Percentiles rank a stretch among this genome's conserved stretches.
Conservation (phyloP, 306 rosid species). For the Styphnolobium japonicum region DNA sequence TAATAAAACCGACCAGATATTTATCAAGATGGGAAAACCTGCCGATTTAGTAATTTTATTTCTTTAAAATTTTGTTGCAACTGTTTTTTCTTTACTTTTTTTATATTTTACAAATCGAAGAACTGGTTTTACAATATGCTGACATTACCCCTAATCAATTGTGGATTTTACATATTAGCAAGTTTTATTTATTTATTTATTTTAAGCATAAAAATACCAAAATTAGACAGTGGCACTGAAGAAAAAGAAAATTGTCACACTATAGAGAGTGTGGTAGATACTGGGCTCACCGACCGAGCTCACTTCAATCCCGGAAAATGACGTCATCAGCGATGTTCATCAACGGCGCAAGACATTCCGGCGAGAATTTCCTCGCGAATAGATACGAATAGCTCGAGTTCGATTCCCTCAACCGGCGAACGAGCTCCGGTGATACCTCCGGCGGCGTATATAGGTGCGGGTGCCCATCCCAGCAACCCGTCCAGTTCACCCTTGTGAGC, state of each 20-base stretch:
- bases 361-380: slow-evolving; percentile 68
- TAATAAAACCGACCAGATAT: no score
- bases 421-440: slow-evolving; percentile 49
- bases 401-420: slow-evolving; percentile 40
- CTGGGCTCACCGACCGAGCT: slow-evolving; percentile 14
- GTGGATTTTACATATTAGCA: no score
- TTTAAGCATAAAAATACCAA: neutral
- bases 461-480: slow-evolving; percentile 61
- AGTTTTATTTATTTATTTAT: no score
- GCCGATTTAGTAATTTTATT: no score
- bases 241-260: neutral
- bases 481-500: slow-evolving; percentile 70
- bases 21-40: no score
- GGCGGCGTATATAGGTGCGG: slow-evolving; percentile 47
- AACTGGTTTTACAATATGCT: no score
- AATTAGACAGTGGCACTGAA: neutral
- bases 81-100: no score
- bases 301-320: slow-evolving; percentile 50
- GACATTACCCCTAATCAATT: neutral
- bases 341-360: slow-evolving; percentile 44
- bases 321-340: slow-evolving; percentile 54
- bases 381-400: slow-evolving; percentile 43
- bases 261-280: neutral
- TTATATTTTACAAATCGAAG: no score
- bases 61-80: no score